Percentiles rank a stretch among this genome's conserved stretches.
phyloP scores from a whole-genome alignment of 1,139 yeast species.

The Hansenula sp. region DNA sequence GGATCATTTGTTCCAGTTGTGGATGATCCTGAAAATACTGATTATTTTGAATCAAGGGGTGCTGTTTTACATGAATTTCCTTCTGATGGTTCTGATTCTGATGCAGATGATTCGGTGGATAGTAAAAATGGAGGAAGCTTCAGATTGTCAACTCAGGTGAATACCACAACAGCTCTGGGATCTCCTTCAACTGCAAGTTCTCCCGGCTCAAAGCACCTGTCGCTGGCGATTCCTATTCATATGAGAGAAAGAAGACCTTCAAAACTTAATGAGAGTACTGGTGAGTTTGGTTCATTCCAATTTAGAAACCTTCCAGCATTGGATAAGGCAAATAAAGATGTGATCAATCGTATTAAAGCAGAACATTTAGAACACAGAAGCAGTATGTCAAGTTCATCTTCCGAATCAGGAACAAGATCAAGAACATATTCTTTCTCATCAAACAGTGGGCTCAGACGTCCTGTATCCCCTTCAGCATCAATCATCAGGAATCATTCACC shows the following conservation, averaged over 20 bases:
- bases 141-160: constrained; percentile 5
- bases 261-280: constrained; percentile 62
- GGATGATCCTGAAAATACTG: constrained; percentile 84
- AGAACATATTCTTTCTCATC: constrained; percentile 24
- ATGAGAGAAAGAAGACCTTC: constrained; percentile 63
- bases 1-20: constrained; percentile 81
- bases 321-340: constrained; percentile 92
- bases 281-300: constrained; percentile 91
- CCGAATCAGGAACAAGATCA: constrained; percentile 25
- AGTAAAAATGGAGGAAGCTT: background rate
- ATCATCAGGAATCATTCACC: constrained; percentile 19
- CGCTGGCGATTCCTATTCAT: constrained; percentile 50
- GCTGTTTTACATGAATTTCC: constrained; percentile 68
- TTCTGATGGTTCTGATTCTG: constrained; percentile 40
- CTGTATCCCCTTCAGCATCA: constrained; percentile 30
- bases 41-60: constrained; percentile 89
- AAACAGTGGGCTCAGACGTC: constrained; percentile 21
- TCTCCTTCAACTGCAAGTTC: constrained; percentile 23
- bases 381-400: constrained; percentile 30
- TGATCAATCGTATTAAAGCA: constrained; percentile 75
- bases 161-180: constrained; percentile 13
- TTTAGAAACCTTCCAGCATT: constrained; percentile 85
- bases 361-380: constrained; percentile 52
- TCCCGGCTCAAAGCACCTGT: constrained; percentile 30
- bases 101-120: constrained; percentile 10